These are phyloP conservation scores for Chytridium lagenaria DNA, from an alignment of 371 early-diverging fungal species.

Conservation along the genomic window DNA sequence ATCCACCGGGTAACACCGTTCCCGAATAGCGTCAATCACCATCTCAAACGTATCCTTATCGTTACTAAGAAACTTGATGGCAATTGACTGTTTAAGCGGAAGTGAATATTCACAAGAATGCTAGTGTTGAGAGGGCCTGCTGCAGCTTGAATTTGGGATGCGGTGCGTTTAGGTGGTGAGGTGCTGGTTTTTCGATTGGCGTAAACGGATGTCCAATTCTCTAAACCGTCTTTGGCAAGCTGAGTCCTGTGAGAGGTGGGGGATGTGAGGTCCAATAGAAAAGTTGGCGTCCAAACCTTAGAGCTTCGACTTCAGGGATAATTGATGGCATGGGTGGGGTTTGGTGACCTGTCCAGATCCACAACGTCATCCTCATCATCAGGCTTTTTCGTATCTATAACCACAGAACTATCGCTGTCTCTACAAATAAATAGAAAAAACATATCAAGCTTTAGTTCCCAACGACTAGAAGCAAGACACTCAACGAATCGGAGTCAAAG, in stretches of 20 bases:
- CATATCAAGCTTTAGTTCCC: no score
- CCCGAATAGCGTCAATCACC: not conserved
- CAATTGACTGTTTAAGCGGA: not conserved
- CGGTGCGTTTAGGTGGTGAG: not conserved
- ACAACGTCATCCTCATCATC: not conserved
- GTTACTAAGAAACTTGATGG: not conserved
- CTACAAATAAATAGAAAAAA: no score
- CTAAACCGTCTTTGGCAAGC: not conserved
- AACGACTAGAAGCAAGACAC: not conserved
- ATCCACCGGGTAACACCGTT: not conserved
- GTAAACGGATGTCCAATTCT: not conserved
- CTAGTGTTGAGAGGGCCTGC: not conserved
- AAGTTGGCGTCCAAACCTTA: not conserved
- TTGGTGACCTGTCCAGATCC: not conserved
- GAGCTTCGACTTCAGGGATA: not conserved
- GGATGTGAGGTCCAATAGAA: not conserved
- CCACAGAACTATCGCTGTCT: no score
- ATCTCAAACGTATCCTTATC: not conserved
- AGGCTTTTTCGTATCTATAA: not conserved
- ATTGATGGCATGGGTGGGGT: not conserved
- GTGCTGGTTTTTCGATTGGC: not conserved
- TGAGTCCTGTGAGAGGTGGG: not conserved
- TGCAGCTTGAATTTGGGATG: not conserved
- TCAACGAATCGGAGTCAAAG: conserved; percentile 1
- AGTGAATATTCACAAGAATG: not conserved